Evolutionary conservation across 2,329 filamentous ascomycete species (phyloP).

Genomic region (Fusarium heterosporum): DNA sequence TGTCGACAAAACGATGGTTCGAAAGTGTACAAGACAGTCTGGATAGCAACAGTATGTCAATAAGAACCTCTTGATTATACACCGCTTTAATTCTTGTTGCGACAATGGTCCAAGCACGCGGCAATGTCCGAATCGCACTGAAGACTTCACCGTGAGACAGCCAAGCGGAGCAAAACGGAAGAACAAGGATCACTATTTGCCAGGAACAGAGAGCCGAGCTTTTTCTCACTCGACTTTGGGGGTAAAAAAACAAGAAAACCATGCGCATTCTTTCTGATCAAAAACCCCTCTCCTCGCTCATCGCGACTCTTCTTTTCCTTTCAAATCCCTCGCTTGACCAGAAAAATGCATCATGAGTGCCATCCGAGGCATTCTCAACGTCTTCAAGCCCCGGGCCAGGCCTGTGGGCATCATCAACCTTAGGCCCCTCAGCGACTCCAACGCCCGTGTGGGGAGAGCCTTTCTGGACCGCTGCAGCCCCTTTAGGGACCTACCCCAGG

Average conservation of each 20-base stretch:
- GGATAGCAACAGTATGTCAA: neutral
- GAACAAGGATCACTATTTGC: conserved; percentile 21
- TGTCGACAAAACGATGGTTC: neutral
- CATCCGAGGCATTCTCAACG: conserved; percentile 30
- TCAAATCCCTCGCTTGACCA: neutral
- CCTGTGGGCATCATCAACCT: conserved; percentile 11
- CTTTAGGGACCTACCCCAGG: conserved; percentile 23
- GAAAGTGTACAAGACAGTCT: neutral
- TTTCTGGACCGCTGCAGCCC: conserved; percentile 33
- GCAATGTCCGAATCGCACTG: conserved; percentile 22
- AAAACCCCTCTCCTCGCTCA: neutral
- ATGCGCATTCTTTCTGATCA: neutral
- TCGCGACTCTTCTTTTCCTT: neutral
- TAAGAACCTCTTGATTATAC: neutral
- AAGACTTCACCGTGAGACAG: conserved; percentile 16
- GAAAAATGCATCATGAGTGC: conserved; percentile 38
- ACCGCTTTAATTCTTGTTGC: neutral
- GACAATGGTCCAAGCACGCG: conserved; percentile 23
- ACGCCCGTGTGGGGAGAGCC: conserved; percentile 16
- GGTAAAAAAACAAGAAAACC: conserved; percentile 27
- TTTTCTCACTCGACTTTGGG: conserved; percentile 17
- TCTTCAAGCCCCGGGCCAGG: conserved; percentile 14
- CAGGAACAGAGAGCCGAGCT: conserved; percentile 8
- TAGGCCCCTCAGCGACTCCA: conserved; percentile 18
- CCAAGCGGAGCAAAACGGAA: conserved; percentile 30